Evolutionary conservation across 441 rosid genomes (phyloP).

Genomic region (Viola pubescens): DNA sequence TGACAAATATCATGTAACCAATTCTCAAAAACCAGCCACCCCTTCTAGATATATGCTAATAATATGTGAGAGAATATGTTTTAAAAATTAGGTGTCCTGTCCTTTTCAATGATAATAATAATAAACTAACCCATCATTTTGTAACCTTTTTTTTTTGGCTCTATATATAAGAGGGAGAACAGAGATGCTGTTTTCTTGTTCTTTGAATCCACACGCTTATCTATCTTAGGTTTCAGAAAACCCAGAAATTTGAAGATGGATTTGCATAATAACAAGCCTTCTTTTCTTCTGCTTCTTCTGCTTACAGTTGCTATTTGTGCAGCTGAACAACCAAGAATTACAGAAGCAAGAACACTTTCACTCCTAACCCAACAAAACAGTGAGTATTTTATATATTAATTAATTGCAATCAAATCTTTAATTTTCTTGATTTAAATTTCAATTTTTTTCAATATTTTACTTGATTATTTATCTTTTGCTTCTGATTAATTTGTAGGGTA

Average conservation of each 20-base stretch:
- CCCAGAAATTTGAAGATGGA: conserved; percentile 14
- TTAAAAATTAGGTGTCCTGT: neutral
- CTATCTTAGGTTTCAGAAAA: too few species aligned
- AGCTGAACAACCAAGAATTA: conserved; percentile 1
- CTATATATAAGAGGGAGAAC: neutral
- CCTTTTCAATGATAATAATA: neutral
- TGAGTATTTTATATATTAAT: neutral
- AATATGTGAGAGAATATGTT: neutral
- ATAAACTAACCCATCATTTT: conserved; percentile 2
- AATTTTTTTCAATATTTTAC: too few species aligned
- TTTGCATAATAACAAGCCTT: neutral
- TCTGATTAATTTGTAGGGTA: conserved; percentile 17
- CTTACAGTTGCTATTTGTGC: conserved; percentile 13
- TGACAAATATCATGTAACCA: too few species aligned
- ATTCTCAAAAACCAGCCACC: neutral
- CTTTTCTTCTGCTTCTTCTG: conserved; percentile 22
- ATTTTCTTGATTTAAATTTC: neutral
- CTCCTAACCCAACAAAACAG: conserved; percentile 23
- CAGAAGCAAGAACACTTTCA: conserved; percentile 32
- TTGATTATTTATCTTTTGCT: neutral
- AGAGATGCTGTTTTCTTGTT: neutral
- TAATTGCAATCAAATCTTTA: neutral
- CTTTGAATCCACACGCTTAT: neutral
- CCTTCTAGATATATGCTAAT: conserved; percentile 9
- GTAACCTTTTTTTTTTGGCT: neutral